Base-by-base conservation (phyloP, 768 basidiomycete genomes). In the Mycena crocata region DNA sequence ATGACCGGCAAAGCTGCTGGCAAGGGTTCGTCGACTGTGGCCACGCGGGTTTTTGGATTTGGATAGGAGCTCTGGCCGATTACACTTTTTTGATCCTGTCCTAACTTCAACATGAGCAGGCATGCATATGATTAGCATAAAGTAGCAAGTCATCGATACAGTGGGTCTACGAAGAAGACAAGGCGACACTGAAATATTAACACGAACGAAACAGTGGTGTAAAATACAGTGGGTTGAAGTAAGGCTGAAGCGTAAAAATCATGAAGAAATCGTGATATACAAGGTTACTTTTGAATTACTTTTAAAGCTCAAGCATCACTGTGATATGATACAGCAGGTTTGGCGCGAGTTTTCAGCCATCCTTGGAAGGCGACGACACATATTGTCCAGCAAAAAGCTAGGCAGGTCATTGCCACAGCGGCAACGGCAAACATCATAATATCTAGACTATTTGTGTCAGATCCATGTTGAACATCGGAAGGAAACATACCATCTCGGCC, bases 381-480 rank as follows among this genome's bases (percentile, higher is more conserved):
- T 28, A 96, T 79, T 2, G 87, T 85, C 96, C 96, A 99, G 74
- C 89, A 90, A 80, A 95, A 95, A 26, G 91, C 89, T 50, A 95
- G 83, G 69, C 92, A 95, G 1, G 94, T 96, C 60, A 95, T 84
- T 5, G 96, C 93, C 35, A 98, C 90, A 12, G 93, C 90, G 14
- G 93, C 82, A 71, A 93, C 93, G 57, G 94, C 79, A 81, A 95
- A 93, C 93, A 95, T 93, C 91, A 95, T 92, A 50, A 94, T 88
- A 75, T 94, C 93, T 93, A 60, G n/a, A n/a, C n/a, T n/a, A n/a
- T n/a, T n/a, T n/a, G n/a, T n/a, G n/a, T n/a, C n/a, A n/a, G n/a
- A n/a, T n/a, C n/a, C n/a, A n/a, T n/a, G n/a, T n/a, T n/a, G n/a
- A n/a, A n/a, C n/a, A n/a, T n/a, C n/a, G n/a, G n/a, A n/a, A n/a